phyloP scores from a whole-genome alignment of 495 filamentous ascomycete species.

The Copromyces sp. region DNA sequence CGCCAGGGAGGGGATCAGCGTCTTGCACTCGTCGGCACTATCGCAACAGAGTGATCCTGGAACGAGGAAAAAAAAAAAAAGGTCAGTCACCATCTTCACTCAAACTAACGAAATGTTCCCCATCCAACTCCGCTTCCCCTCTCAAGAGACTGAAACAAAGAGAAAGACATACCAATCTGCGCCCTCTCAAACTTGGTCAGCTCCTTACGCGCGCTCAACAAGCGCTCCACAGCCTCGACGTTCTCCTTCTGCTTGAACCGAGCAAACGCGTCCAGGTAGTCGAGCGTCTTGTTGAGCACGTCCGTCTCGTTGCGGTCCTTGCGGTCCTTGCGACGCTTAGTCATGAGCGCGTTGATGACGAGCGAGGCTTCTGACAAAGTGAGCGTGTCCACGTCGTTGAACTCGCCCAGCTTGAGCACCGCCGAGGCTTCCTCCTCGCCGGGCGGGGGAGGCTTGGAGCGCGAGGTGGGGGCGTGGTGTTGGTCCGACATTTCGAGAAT shows the following conservation, averaged over 20 bases:
- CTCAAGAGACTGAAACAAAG: background rate
- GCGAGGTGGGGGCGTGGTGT: slow-evolving; percentile 46
- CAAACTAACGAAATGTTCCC: background rate
- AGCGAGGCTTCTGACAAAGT: slow-evolving; percentile 85
- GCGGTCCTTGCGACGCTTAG: slow-evolving; percentile 54
- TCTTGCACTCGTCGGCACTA: slow-evolving; percentile 89
- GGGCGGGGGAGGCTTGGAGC: slow-evolving; percentile 58
- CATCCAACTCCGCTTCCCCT: background rate
- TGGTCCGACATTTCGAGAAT: slow-evolving; percentile 18
- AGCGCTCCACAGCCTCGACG: slow-evolving; percentile 79
- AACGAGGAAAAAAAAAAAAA: background rate
- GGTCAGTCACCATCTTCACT: background rate
- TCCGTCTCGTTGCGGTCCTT: slow-evolving; percentile 60
- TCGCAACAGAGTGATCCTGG: slow-evolving; percentile 85
- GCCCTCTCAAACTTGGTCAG: slow-evolving; percentile 86
- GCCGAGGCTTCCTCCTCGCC: slow-evolving; percentile 83
- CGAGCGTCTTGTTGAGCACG: slow-evolving; percentile 72
- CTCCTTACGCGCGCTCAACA: slow-evolving; percentile 65
- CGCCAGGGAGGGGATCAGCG: slow-evolving; percentile 79
- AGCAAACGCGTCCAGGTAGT: slow-evolving; percentile 87
- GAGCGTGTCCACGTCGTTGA: slow-evolving; percentile 76
- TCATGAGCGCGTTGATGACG: slow-evolving; percentile 76
- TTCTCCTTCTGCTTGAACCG: slow-evolving; percentile 92
- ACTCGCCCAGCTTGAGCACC: slow-evolving; percentile 80
- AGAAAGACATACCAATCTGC: slow-evolving; percentile 65